These are phyloP conservation scores for Nannochloropsis salina DNA, from an alignment of 108 stramenopile species.

Conservation along the genomic window DNA sequence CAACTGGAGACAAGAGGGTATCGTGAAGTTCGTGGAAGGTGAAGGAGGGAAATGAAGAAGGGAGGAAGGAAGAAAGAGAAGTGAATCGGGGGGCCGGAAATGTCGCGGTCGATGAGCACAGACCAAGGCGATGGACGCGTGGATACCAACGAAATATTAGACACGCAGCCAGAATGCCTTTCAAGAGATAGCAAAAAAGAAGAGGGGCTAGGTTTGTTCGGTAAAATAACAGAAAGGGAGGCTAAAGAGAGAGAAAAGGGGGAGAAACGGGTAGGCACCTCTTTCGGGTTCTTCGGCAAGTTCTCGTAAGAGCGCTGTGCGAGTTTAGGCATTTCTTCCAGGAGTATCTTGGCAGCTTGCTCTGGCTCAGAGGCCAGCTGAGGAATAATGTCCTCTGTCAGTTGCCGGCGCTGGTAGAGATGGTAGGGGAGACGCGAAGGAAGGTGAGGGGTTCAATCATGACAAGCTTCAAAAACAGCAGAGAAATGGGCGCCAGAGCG, in stretches of 20 bases:
- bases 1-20: background rate
- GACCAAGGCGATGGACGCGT: no score
- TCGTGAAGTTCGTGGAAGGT: background rate
- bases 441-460: no score
- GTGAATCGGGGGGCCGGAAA: background rate
- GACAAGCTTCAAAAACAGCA: no score
- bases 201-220: no score
- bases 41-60: background rate
- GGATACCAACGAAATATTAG: no score
- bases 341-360: slow-evolving; percentile 13
- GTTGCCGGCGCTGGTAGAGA: background rate
- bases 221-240: background rate
- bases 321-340: slow-evolving; percentile 5
- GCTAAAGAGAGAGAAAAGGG: background rate
- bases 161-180: no score
- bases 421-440: no score
- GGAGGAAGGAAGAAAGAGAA: background rate
- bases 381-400: background rate
- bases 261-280: background rate
- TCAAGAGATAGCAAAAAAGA: no score
- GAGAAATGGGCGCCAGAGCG: no score
- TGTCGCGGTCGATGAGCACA: no score
- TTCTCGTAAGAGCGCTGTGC: slow-evolving; percentile 8
- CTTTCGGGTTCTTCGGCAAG: background rate
- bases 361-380: background rate